Evolutionary conservation across 2,329 filamentous ascomycete genomes (phyloP).

Genomic region (Colletotrichum simmondsii): DNA sequence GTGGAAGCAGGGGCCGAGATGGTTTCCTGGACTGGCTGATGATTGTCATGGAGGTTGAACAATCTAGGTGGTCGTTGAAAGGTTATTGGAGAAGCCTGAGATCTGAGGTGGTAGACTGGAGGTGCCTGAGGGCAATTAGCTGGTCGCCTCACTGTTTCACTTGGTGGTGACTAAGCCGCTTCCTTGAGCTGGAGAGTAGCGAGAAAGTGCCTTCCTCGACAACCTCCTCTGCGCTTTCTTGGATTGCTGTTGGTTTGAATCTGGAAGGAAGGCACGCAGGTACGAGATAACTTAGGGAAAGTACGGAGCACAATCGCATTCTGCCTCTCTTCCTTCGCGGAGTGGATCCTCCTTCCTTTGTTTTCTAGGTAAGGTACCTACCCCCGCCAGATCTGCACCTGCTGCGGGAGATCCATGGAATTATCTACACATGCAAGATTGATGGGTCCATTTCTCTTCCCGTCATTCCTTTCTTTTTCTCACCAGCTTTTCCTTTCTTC

Average conservation of each 20-base stretch:
- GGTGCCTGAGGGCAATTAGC: background rate
- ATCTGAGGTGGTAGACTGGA: background rate
- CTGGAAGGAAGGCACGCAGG: background rate
- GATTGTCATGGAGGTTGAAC: background rate
- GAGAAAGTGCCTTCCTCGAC: background rate
- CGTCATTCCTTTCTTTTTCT: background rate
- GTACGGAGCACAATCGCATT: background rate
- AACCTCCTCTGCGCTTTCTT: background rate
- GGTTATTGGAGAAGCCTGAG: background rate
- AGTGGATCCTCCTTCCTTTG: background rate
- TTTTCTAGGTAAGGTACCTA: background rate
- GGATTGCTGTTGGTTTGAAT: background rate
- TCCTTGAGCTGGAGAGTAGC: background rate
- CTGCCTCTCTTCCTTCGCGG: background rate
- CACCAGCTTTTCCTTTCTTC: background rate
- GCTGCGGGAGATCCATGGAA: no score
- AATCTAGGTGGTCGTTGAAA: background rate
- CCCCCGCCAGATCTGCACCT: background rate
- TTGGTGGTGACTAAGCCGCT: background rate
- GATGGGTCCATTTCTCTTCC: background rate
- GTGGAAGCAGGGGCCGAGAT: background rate
- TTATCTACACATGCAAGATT: background rate
- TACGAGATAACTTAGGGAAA: background rate
- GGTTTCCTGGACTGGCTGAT: background rate
- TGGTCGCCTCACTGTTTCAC: background rate